A percentile compares a stretch with the other conserved stretches of the same genome.
These are phyloP conservation scores for Leishmania braziliensis DNA, from an alignment of 208 protist species.

Conservation along the genomic window DNA sequence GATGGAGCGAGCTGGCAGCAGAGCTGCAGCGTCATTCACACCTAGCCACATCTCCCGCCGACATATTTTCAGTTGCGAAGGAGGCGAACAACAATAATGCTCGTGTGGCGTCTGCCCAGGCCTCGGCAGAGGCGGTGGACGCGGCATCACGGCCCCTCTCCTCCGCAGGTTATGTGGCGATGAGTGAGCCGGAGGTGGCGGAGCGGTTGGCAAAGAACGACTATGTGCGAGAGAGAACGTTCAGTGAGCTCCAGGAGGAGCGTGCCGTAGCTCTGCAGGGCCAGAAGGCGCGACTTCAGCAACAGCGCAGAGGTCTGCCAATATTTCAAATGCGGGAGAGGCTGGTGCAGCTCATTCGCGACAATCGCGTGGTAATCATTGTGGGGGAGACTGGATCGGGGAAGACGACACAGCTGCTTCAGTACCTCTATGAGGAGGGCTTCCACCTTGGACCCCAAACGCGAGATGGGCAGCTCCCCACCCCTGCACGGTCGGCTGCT, in stretches of 20 bases:
- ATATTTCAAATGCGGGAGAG: slow-evolving; percentile 93
- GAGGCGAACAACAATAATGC: not conserved
- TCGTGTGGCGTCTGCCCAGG: not conserved
- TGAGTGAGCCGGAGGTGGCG: slow-evolving; percentile 59
- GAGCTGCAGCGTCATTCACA: slow-evolving; percentile 6
- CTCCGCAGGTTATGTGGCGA: slow-evolving; percentile 45
- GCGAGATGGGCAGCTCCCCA: not conserved
- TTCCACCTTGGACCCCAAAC: slow-evolving; percentile 43
- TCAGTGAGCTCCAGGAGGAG: slow-evolving; percentile 64
- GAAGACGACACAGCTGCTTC: slow-evolving; percentile 93
- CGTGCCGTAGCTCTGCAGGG: slow-evolving; percentile 45
- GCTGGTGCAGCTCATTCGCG: slow-evolving; percentile 85
- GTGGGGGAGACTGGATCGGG: slow-evolving; percentile 94
- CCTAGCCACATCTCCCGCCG: not conserved
- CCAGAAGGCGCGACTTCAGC: slow-evolving; percentile 36
- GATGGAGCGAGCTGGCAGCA: slow-evolving; percentile 9
- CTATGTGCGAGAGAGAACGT: slow-evolving; percentile 68
- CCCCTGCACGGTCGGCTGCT: not conserved
- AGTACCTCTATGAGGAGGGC: slow-evolving; percentile 89
- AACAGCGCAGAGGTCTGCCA: slow-evolving; percentile 88
- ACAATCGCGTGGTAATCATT: slow-evolving; percentile 88
- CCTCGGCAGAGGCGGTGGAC: not conserved
- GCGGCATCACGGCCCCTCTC: not conserved
- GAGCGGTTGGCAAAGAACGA: slow-evolving; percentile 65
- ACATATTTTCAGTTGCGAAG: not conserved